Conservation (phyloP, 192 early-diverging fungal genomes). For the Jimgerdemannia lactiflua region DNA sequence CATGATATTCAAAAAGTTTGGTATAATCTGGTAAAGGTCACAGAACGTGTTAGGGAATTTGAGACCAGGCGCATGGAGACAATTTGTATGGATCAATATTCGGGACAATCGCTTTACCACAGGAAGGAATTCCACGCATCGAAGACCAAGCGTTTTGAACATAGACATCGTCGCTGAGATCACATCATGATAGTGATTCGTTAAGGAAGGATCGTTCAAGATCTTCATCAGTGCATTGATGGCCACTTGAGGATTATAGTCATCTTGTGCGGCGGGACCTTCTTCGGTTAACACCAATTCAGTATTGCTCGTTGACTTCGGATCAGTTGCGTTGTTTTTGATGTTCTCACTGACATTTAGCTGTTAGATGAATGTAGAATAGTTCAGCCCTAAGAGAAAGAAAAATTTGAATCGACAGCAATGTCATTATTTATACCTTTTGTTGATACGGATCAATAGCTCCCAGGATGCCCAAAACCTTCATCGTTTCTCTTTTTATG, state of each 20-base stretch:
- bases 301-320: no score
- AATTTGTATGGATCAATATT: no score
- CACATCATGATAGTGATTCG: conserved; percentile 79
- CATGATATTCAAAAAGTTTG: conserved; percentile 86
- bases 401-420: no score
- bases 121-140: conserved; percentile 84
- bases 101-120: no score
- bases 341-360: no score
- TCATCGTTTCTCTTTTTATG: conserved; percentile 84
- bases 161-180: conserved; percentile 92
- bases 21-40: conserved; percentile 67
- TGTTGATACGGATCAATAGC: conserved; percentile 47
- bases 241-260: conserved; percentile 90
- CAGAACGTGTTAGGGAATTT: no score
- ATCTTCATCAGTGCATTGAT: conserved; percentile 88
- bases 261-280: conserved; percentile 63
- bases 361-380: no score
- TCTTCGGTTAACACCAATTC: no score
- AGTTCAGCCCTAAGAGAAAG: no score
- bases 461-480: conserved; percentile 90
- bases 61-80: no score
- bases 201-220: conserved; percentile 75
- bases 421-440: no score
- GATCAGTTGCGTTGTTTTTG: no score
- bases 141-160: conserved; percentile 84